Evolutionary conservation across 2,329 filamentous ascomycete species (phyloP).

Genomic region (Verticillium longisporum): DNA sequence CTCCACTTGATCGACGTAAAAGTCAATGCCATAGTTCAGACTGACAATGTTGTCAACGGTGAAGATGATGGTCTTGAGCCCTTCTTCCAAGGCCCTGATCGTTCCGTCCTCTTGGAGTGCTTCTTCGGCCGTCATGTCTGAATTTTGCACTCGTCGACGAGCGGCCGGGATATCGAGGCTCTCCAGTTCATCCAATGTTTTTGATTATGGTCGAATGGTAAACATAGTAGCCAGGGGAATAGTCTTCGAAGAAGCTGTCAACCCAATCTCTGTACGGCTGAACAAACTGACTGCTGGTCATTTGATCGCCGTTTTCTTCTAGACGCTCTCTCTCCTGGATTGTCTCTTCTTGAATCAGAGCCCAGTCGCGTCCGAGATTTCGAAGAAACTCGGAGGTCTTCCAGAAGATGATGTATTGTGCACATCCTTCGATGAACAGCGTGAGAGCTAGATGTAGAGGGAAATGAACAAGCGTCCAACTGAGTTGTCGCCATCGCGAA

Average conservation of each 20-base stretch:
- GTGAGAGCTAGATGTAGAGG: slow-evolving; percentile 58
- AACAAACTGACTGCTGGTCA: slow-evolving; percentile 1
- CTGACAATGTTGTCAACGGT: slow-evolving; percentile 3
- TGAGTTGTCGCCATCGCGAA: slow-evolving; percentile 49
- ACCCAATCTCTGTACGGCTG: background rate
- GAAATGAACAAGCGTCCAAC: slow-evolving; percentile 52
- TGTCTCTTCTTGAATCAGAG: background rate
- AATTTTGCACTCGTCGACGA: background rate
- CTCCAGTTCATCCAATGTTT: slow-evolving; percentile 19
- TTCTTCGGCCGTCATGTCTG: background rate
- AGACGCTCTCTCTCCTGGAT: background rate
- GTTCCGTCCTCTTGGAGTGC: background rate
- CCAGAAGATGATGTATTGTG: slow-evolving; percentile 45
- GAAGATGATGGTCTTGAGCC: background rate
- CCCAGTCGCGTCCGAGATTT: background rate
- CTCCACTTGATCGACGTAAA: slow-evolving; percentile 10
- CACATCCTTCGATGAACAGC: slow-evolving; percentile 56
- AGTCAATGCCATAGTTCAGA: slow-evolving; percentile 17
- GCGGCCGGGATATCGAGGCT: slow-evolving; percentile 19
- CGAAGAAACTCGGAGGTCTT: slow-evolving; percentile 15
- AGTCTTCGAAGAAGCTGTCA: slow-evolving; percentile 13
- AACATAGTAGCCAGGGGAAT: slow-evolving; percentile 17
- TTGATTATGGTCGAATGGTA: slow-evolving; percentile 13
- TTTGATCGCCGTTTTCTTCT: slow-evolving; percentile 11
- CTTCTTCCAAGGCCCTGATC: background rate